These are phyloP conservation scores for Monoraphidium neglectum DNA, from an alignment of 139 green algal species.

Conservation along the genomic window DNA sequence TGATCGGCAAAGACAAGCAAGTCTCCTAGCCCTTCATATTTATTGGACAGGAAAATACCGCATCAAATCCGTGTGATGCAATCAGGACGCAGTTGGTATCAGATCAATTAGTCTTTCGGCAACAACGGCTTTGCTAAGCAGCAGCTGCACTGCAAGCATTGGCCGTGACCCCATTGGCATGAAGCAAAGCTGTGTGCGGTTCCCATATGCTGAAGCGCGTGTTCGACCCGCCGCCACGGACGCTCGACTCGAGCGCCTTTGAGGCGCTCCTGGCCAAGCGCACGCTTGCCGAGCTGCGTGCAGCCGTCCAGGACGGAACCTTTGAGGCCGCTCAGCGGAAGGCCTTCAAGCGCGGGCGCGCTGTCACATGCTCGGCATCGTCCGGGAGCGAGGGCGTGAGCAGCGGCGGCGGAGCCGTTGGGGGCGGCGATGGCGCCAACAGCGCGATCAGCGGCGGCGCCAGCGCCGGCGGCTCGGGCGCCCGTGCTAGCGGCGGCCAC, in stretches of 20 bases:
- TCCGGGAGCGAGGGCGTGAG: neutral
- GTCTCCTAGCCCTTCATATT: no score
- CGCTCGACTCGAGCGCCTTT: neutral
- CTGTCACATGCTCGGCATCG: no score
- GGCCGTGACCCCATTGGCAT: no score
- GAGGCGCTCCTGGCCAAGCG: conserved; percentile 7
- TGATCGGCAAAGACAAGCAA: no score
- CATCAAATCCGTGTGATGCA: no score
- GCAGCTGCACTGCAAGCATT: no score
- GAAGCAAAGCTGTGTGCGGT: no score
- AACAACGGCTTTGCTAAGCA: no score
- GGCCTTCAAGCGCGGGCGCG: neutral
- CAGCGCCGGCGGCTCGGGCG: neutral
- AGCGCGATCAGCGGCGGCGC: neutral
- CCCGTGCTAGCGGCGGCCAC: neutral
- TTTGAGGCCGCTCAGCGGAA: neutral
- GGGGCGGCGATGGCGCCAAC: neutral
- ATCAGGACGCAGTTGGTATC: no score
- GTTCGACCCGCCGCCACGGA: neutral
- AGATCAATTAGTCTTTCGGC: no score
- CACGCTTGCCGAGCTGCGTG: conserved; percentile 8
- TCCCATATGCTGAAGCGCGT: neutral
- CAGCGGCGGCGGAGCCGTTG: neutral
- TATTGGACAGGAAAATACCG: no score
- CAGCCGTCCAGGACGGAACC: neutral